A percentile compares a stretch with the other conserved stretches of the same genome.
These are phyloP conservation scores for Kwoniella shandongensis DNA, from an alignment of 768 basidiomycete species.

Conservation along the genomic window DNA sequence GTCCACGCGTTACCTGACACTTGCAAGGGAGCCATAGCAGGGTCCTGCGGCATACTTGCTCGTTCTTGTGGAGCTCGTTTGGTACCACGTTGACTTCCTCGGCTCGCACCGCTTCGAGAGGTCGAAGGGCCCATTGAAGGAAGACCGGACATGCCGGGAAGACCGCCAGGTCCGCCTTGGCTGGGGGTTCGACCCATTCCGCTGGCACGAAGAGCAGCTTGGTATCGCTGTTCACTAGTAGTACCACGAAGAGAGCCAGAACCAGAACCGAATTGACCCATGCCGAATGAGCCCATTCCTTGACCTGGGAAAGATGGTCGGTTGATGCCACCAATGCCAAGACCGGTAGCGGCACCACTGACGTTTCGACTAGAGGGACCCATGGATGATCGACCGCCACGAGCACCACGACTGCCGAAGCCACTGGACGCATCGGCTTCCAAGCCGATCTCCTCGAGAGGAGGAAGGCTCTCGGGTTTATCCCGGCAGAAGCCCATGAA, in stretches of 20 bases:
- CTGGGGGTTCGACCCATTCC: constrained; percentile 66
- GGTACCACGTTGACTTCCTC: constrained; percentile 76
- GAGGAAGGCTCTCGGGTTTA: constrained; percentile 85
- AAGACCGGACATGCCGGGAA: constrained; percentile 31
- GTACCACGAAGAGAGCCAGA: constrained; percentile 34
- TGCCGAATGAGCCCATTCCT: constrained; percentile 51
- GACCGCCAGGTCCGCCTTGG: constrained; percentile 55
- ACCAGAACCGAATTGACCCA: constrained; percentile 43
- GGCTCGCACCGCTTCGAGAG: constrained; percentile 60
- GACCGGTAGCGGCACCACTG: constrained; percentile 58
- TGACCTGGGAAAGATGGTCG: constrained; percentile 36
- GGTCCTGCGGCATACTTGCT: constrained; percentile 56
- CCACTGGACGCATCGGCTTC: constrained; percentile 67
- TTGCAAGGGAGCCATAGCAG: constrained; percentile 71
- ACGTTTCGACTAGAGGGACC: constrained; percentile 19
- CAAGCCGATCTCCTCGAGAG: constrained; percentile 86
- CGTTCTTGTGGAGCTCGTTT: constrained; percentile 63
- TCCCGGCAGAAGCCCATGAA: constrained; percentile 95
- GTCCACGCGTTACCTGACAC: constrained; percentile 81
- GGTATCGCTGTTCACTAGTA: constrained; percentile 37
- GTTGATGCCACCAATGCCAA: constrained; percentile 56
- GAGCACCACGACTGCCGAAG: constrained; percentile 55
- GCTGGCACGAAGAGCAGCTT: constrained; percentile 25
- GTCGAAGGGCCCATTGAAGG: constrained; percentile 32
- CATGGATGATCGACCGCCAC: constrained; percentile 57